Base-by-base conservation (phyloP, 495 filamentous ascomycete genomes). In the Cercophora scortea region DNA sequence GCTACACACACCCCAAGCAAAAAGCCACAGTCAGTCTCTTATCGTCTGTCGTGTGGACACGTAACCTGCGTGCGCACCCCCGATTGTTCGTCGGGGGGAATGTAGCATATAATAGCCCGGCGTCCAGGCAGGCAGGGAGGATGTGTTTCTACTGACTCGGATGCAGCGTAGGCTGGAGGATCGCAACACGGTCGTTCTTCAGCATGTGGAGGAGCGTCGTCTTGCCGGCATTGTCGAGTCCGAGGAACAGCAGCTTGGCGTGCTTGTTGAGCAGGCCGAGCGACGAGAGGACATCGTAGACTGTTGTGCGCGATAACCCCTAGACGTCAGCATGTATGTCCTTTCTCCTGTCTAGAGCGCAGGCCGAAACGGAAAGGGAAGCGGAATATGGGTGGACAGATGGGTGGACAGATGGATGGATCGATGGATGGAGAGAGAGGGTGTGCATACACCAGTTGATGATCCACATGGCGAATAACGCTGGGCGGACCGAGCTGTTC, bases 141-240 rank as follows among this genome's bases (percentile, higher is more conserved):
- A n/a, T 25, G 25, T 13, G 39, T n/a, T n/a, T n/a, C n/a, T 51
- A 80, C 85, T 70, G 71, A 91, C 87, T 93, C 1, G 89, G 88
- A 76, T 94, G 88, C 45, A 90, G 77, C 51, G 88, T 95, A 45
- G 92, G 93, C 70, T 88, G 87, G 47, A 96, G 78, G 61, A 95
- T 89, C 50, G 92, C 91, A 55, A 96, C 90, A 65, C 90, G 86
- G 74, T 96, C 90, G 70, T 95, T 96, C 87, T 96, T 96, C 68
- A 94, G 69, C 90, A 93, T 91, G 69, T 92, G 87, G 58, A 93
- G 71, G 49, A 92, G 72, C 34, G 93, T 97, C 16, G 94, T 98
- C 78, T 98, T 96, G 69, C 92, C 93, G 45, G 93, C 93, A 79
- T 96, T 96, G 71, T 98, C 93, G 53, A 96, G 85, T 54, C 92